Percentiles rank a stretch among this genome's conserved stretches.
These are phyloP conservation scores for Pterocarpus santalinus DNA, from an alignment of 306 rosid genomes.

Conservation along the genomic window DNA sequence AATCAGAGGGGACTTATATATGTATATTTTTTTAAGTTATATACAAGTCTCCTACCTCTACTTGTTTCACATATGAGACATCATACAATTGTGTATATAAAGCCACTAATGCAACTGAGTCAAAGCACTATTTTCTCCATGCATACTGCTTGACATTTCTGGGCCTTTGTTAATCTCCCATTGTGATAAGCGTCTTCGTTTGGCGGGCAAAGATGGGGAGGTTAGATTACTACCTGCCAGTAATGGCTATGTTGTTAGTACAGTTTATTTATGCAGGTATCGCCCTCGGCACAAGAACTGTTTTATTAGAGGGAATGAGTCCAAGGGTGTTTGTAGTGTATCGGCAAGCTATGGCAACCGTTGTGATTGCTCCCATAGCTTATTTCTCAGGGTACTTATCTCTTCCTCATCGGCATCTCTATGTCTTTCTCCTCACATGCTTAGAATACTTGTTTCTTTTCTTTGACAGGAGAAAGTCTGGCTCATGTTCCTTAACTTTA, in stretches of 20 bases:
- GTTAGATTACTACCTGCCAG: constrained; percentile 47
- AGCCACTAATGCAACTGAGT: not conserved
- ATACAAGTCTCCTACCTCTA: not conserved
- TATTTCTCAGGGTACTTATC: constrained; percentile 53
- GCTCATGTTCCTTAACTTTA: constrained; percentile 46
- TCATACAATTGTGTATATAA: no score
- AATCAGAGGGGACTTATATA: not conserved
- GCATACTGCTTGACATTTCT: not conserved
- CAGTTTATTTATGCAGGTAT: constrained; percentile 55
- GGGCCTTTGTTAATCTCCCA: not conserved
- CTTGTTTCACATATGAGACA: not conserved
- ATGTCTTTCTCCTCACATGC: not conserved
- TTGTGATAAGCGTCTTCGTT: not conserved
- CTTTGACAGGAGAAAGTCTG: constrained; percentile 52
- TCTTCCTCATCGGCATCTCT: no score
- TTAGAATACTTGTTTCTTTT: not conserved
- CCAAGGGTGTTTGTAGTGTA: constrained; percentile 63
- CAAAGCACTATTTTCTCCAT: not conserved
- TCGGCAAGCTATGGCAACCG: constrained; percentile 62
- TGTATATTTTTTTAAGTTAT: not conserved
- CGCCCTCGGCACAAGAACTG: constrained; percentile 51
- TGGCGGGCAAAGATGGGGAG: constrained; percentile 41
- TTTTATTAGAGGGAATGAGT: constrained; percentile 64
- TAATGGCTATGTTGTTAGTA: constrained; percentile 55
- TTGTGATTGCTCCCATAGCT: constrained; percentile 56